phyloP scores from a whole-genome alignment of 306 rosid species.

The Prunus persica region Prunus_persica_NCBIv2 NC_034009.1:38275501-38276000 shows the following conservation, averaged over 20 bases:
- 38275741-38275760: background rate
- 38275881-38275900: too few relatives aligned
- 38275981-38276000: background rate
- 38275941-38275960: background rate
- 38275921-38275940: background rate
- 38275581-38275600: background rate
- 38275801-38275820: too few relatives aligned
- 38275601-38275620: background rate
- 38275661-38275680: background rate
- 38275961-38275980: background rate
- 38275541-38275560: constrained; percentile 5
- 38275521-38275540: background rate
- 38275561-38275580: background rate
- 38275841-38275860: too few relatives aligned
- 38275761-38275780: background rate
- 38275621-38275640: background rate
- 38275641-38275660: background rate
- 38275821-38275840: too few relatives aligned
- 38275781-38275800: too few relatives aligned
- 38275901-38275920: background rate
- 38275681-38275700: background rate
- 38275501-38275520: background rate
- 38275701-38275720: constrained; percentile 4
- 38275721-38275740: background rate
- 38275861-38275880: too few relatives aligned